Evolutionary conservation across 1,139 yeast genomes (phyloP), one percentile per base, ranked within the genome.

Genomic region (Candida sanyaensis): DNA sequence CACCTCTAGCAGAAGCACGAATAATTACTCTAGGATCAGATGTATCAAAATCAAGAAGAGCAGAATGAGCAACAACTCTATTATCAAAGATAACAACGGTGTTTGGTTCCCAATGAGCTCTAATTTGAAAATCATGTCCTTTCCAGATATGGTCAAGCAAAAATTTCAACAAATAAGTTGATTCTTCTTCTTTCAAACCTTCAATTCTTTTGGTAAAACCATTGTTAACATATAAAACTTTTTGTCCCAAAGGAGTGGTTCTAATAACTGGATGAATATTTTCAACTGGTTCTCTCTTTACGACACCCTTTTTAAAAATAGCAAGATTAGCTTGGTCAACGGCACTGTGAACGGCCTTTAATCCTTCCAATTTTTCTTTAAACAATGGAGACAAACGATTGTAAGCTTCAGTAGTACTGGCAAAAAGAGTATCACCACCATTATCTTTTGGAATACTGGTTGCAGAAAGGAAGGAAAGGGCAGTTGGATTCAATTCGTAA

Each of bases 351-450:
- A 80, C 65, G 7, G 85, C 91, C 50, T 80, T 76, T 53, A 83
- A 73, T 4, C 81, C 80, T 47, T 77, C 79, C 49, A 85, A 65
- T 59, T 81, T 73, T 51, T 77, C 66, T 60, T 81, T 77, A 62
- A 86, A 74, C 6, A 70, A 72, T 12, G 88, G 87, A 1, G 90
- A 84, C 50, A 86, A 71, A 57, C 87, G 71, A 53, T 84, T 81
- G 63, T 84, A 86, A n/a, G 88, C 83, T 52, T 83, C 89, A 48
- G 79, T 75, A 29, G 83, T 75, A 53, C 82, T 85, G 7, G 81
- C 73, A 68, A 86, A 86, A 46, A 82, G 65, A n/a, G 93, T 86
- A 62, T 86, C 92, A 49, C 91, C 91, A 48, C 91, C 91, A 47
- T 92, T 92, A 12, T 79, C 62, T 44, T 76, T 78, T 34, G 91